Evolutionary conservation across 2,329 filamentous ascomycete species (phyloP).

Genomic region (Xylaria sp.): DNA sequence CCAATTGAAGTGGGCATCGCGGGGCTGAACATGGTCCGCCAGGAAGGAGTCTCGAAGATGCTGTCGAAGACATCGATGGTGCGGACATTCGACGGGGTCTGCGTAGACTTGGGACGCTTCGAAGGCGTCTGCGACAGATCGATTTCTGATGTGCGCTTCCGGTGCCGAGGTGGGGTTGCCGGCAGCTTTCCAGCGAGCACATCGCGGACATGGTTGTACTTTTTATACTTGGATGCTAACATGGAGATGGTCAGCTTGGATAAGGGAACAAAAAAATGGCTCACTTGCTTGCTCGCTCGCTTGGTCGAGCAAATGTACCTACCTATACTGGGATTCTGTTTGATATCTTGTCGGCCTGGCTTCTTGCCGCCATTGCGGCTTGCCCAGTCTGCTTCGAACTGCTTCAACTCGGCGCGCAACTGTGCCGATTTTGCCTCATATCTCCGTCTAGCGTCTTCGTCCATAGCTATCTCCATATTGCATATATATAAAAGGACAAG

Average conservation of each 20-base stretch:
- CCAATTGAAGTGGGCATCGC: slow-evolving; percentile 71
- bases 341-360: slow-evolving; percentile 80
- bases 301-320: slow-evolving; percentile 37
- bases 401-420: slow-evolving; percentile 77
- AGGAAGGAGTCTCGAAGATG: slow-evolving; percentile 65
- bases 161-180: slow-evolving; percentile 52
- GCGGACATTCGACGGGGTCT: slow-evolving; percentile 60
- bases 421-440: slow-evolving; percentile 63
- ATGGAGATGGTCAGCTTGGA: background rate
- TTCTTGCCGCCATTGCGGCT: slow-evolving; percentile 72
- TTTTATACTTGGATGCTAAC: slow-evolving; percentile 77
- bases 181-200: slow-evolving; percentile 65
- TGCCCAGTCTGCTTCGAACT: slow-evolving; percentile 78
- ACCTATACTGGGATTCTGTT: slow-evolving; percentile 77
- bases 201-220: slow-evolving; percentile 75
- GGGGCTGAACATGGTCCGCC: slow-evolving; percentile 70
- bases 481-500: slow-evolving; percentile 28
- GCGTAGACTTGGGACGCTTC: slow-evolving; percentile 60
- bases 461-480: slow-evolving; percentile 54
- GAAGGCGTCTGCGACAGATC: slow-evolving; percentile 58
- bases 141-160: slow-evolving; percentile 57
- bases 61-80: slow-evolving; percentile 49
- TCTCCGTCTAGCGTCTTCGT: slow-evolving; percentile 55
- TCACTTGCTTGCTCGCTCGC: too few relatives aligned
- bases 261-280: background rate